Conservation (phyloP, 257 asterid species). For the Fraxinus pennsylvanica region DNA sequence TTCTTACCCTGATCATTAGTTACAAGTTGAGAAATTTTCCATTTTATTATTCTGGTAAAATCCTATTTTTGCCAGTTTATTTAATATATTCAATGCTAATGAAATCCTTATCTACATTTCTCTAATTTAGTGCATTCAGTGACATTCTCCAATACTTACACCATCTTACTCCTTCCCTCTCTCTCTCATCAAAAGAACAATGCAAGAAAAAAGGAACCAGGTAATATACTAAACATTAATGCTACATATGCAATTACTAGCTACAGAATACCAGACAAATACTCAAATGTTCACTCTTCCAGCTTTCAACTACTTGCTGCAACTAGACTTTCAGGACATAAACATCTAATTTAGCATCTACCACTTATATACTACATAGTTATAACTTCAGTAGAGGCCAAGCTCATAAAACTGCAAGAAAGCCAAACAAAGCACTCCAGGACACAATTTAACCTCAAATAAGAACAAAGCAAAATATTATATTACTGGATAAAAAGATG, state of each 20-base stretch:
- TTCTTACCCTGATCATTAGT: not conserved
- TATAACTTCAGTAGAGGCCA: constrained; percentile 1
- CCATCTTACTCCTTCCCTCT: not conserved
- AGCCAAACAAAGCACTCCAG: not conserved
- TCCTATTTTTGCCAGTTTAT: not conserved
- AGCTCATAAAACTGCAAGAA: not conserved
- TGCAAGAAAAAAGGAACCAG: not conserved
- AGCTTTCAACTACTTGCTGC: not conserved
- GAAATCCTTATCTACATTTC: not conserved
- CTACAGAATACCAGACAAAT: not conserved
- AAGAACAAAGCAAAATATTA: not conserved
- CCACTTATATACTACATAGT: not conserved
- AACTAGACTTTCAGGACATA: not conserved
- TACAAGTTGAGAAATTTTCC: not conserved
- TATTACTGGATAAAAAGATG: not conserved
- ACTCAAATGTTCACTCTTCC: not conserved
- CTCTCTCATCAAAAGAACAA: not conserved
- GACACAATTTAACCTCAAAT: not conserved
- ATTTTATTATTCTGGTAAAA: not conserved
- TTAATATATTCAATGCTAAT: not conserved
- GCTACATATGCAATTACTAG: not conserved
- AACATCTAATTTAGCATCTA: not conserved
- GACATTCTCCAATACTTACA: not conserved
- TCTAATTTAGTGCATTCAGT: not conserved
- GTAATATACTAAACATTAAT: not conserved